Conservation (phyloP, 306 rosid species). For the Hylodesmum podocarpum region DNA sequence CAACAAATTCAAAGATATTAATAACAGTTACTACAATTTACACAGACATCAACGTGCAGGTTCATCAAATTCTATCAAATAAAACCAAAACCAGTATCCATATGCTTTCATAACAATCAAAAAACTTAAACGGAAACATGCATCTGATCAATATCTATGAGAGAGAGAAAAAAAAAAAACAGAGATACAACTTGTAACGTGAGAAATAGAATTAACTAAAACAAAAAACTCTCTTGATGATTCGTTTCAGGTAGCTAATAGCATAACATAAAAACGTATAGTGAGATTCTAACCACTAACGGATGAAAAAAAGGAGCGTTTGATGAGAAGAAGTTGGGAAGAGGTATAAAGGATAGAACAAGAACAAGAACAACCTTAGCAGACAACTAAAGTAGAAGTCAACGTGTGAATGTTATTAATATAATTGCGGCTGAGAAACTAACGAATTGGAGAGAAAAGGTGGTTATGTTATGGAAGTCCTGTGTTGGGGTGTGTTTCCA, state of each 20-base stretch:
- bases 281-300: slow-evolving; percentile 13
- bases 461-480: neutral
- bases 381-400: slow-evolving; percentile 25
- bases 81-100: neutral
- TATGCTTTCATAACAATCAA: neutral
- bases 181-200: neutral
- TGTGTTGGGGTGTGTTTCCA: neutral
- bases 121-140: slow-evolving; percentile 19
- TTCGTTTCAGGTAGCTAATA: neutral
- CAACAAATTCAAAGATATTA: neutral
- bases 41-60: neutral
- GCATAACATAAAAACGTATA: neutral
- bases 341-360: neutral
- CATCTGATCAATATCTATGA: neutral
- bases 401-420: neutral
- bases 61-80: slow-evolving; percentile 18
- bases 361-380: neutral
- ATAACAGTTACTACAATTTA: neutral
- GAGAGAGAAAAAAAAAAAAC: no score
- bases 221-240: neutral
- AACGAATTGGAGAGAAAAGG: neutral
- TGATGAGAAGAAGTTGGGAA: neutral
- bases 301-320: neutral
- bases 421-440: slow-evolving; percentile 8
- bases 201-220: neutral